These are phyloP conservation scores for Glycyrrhiza uralensis DNA, from an alignment of 306 rosid species.

Conservation along the genomic window DNA sequence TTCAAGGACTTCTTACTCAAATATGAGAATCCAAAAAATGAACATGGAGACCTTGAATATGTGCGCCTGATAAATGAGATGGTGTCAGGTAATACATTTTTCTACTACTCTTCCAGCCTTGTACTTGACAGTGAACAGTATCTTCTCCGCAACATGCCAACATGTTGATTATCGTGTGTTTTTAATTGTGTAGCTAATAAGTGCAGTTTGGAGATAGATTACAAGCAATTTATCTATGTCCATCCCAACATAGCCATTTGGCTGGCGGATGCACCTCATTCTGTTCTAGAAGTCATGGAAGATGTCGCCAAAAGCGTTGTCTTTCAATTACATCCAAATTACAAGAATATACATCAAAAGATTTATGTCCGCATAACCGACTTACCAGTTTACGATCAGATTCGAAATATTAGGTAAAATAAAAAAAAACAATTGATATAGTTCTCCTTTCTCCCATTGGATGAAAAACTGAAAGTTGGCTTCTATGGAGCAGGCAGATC, in stretches of 20 bases:
- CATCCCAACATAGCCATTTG: constrained; percentile 99
- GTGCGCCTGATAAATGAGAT: constrained; percentile 88
- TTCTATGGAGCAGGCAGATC: constrained; percentile 64
- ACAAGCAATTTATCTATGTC: constrained; percentile 85
- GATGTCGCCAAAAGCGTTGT: constrained; percentile 93
- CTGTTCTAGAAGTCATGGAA: constrained; percentile 98
- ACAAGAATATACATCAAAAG: constrained; percentile 80
- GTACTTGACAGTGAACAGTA: neutral
- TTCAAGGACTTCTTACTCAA: constrained; percentile 82
- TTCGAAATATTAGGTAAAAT: constrained; percentile 88
- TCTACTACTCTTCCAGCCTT: neutral
- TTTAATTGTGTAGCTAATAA: constrained; percentile 71
- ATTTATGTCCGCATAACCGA: constrained; percentile 88
- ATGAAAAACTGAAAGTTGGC: neutral
- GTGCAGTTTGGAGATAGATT: constrained; percentile 95
- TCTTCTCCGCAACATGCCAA: neutral
- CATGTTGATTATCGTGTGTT: neutral
- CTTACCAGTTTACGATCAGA: constrained; percentile 93
- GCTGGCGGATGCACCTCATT: constrained; percentile 98
- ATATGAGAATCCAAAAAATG: constrained; percentile 71
- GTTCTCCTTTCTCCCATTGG: neutral
- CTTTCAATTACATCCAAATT: constrained; percentile 79
- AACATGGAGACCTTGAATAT: constrained; percentile 65
- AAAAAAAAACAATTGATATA: neutral
- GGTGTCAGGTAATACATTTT: constrained; percentile 71